phyloP scores from a whole-genome alignment of 108 stramenopile species.

The Skeletonema marinoi region DNA sequence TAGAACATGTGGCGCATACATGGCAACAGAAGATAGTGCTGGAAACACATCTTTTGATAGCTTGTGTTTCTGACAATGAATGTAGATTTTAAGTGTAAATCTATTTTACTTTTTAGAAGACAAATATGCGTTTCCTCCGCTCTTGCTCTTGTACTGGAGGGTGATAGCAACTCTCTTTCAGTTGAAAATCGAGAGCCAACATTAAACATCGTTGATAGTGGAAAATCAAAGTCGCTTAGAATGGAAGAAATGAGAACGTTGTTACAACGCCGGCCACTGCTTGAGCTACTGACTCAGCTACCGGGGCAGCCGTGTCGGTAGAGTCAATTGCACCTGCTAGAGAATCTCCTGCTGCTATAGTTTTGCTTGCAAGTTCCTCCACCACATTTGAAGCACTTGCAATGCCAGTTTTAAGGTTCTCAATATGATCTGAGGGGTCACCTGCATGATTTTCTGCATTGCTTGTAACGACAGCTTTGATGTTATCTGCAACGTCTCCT shows the following conservation, averaged over 20 bases:
- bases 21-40: not conserved
- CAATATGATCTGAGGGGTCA: not conserved
- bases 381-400: not conserved
- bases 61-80: not conserved
- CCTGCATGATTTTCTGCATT: not conserved
- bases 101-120: not conserved
- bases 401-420: not conserved
- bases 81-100: not conserved
- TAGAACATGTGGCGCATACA: not conserved
- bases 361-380: not conserved
- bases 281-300: not conserved
- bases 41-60: not conserved
- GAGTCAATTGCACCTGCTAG: not conserved
- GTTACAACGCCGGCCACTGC: not conserved
- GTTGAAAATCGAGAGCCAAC: not conserved
- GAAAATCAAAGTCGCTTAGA: not conserved
- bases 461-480: not conserved
- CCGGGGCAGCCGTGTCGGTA: not conserved
- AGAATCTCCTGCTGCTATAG: not conserved
- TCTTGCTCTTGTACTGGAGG: too few species aligned
- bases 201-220: not conserved
- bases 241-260: not conserved
- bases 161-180: too few species aligned
- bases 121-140: too few species aligned
- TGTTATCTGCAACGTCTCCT: not conserved